Evolutionary conservation across 257 asterid genomes (phyloP).

Genomic region (Solanum bukasovii): DNA sequence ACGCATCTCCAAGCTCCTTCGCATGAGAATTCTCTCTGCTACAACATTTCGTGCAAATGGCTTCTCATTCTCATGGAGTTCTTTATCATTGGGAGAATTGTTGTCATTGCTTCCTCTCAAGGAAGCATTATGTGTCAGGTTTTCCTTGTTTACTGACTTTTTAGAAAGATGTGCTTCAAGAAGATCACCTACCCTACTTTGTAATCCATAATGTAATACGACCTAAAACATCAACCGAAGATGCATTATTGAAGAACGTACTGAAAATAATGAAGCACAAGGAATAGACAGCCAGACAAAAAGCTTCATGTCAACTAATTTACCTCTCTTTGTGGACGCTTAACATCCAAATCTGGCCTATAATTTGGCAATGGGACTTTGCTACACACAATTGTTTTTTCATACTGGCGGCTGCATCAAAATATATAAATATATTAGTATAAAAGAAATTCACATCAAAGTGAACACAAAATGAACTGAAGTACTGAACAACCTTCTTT

Average conservation of each 20-base stretch:
- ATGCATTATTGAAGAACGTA: background rate
- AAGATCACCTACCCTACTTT: constrained; percentile 43
- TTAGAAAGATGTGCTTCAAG: constrained; percentile 54
- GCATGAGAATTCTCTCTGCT: constrained; percentile 52
- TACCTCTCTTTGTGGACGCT: constrained; percentile 97
- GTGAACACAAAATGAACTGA: background rate
- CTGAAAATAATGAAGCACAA: background rate
- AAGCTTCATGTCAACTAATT: constrained; percentile 1
- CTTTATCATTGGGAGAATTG: constrained; percentile 19
- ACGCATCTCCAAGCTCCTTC: constrained; percentile 59
- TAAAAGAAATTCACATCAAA: background rate
- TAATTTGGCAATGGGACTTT: constrained; percentile 85
- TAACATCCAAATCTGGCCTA: constrained; percentile 83
- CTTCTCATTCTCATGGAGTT: constrained; percentile 35
- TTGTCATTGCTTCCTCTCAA: constrained; percentile 23
- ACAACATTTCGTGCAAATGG: constrained; percentile 44
- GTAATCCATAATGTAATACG: constrained; percentile 45
- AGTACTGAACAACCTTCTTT: background rate
- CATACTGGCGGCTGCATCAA: constrained; percentile 66
- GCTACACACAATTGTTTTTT: constrained; percentile 60
- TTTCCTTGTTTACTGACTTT: constrained; percentile 41
- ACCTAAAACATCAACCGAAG: constrained; percentile 33
- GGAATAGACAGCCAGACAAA: background rate
- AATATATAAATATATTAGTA: background rate
- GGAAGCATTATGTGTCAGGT: constrained; percentile 16